phyloP scores from a whole-genome alignment of 1,139 yeast genomes.

The Suhomyces chickasaworum region DNA sequence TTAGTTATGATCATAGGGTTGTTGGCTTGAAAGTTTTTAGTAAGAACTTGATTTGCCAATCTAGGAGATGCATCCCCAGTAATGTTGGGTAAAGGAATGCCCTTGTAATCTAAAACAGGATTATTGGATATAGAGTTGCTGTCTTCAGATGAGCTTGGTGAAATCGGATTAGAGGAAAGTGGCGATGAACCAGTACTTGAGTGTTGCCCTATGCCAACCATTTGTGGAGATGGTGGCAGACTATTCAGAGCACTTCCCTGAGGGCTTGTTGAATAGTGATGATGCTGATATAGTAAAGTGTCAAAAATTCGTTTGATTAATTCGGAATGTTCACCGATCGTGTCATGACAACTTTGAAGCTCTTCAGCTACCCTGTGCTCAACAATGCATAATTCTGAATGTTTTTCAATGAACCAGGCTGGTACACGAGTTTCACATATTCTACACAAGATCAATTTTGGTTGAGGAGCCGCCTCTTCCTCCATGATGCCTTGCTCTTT shows the following conservation, averaged over 20 bases:
- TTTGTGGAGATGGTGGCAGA: conserved; percentile 6
- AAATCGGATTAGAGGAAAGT: conserved; percentile 22
- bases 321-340: conserved; percentile 70
- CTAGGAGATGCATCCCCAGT: conserved; percentile 25
- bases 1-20: conserved; percentile 25
- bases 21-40: conserved; percentile 17
- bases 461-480: conserved; percentile 69
- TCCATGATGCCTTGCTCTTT: conserved; percentile 63
- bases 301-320: conserved; percentile 51
- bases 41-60: conserved; percentile 26
- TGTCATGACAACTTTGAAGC: conserved; percentile 77
- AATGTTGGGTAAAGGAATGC: conserved; percentile 47
- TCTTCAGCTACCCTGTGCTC: conserved; percentile 85
- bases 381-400: conserved; percentile 81
- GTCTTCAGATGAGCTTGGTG: conserved; percentile 20
- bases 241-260: conserved; percentile 1
- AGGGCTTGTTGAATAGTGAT: conserved; percentile 9
- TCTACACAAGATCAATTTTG: conserved; percentile 78
- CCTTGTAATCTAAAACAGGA: conserved; percentile 56
- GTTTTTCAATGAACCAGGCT: conserved; percentile 95
- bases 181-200: conserved; percentile 18
- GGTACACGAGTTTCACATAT: conserved; percentile 93
- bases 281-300: conserved; percentile 29
- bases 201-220: conserved; percentile 7
- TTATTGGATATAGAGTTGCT: conserved; percentile 11